These are phyloP conservation scores for Tetratostichococcus sp. DNA, from an alignment of 139 green algal genomes.

Conservation along the genomic window DNA sequence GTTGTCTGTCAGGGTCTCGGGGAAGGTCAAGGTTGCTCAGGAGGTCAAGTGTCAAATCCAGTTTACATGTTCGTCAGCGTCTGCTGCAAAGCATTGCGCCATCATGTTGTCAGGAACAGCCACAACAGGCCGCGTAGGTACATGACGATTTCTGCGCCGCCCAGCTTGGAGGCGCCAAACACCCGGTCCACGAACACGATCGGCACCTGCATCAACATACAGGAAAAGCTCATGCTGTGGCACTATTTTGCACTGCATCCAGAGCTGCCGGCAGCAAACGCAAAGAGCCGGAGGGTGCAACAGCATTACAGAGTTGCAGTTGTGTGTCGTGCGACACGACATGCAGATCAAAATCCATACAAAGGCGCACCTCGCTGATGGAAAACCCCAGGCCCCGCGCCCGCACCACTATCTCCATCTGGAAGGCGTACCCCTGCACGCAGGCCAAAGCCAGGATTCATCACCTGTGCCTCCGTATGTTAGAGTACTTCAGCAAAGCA, in stretches of 20 bases:
- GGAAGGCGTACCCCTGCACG: conserved; percentile 78
- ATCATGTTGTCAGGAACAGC: conserved; percentile 82
- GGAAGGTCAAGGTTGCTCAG: too few relatives aligned
- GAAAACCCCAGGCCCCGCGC: conserved; percentile 48
- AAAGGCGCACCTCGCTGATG: conserved; percentile 63
- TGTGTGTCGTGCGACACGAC: too few relatives aligned
- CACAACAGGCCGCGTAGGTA: conserved; percentile 82
- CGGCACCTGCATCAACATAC: conserved; percentile 64
- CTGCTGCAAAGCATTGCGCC: background rate
- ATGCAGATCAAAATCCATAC: background rate
- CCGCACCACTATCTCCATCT: conserved; percentile 97
- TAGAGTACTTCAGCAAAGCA: too few relatives aligned
- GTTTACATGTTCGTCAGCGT: too few relatives aligned
- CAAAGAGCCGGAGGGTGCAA: background rate
- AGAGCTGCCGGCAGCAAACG: too few relatives aligned
- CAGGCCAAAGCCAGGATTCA: background rate
- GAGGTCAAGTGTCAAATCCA: too few relatives aligned
- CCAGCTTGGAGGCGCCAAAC: conserved; percentile 92
- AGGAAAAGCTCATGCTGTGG: background rate
- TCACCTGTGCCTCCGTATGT: background rate
- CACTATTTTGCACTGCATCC: too few relatives aligned
- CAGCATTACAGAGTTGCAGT: too few relatives aligned
- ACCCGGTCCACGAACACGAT: conserved; percentile 98
- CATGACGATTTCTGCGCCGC: conserved; percentile 74
- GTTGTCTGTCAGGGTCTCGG: too few relatives aligned